Evolutionary conservation across 1,284 basidiomycete genomes (phyloP).

Genomic region (Pseudozyma thailandica): DNA sequence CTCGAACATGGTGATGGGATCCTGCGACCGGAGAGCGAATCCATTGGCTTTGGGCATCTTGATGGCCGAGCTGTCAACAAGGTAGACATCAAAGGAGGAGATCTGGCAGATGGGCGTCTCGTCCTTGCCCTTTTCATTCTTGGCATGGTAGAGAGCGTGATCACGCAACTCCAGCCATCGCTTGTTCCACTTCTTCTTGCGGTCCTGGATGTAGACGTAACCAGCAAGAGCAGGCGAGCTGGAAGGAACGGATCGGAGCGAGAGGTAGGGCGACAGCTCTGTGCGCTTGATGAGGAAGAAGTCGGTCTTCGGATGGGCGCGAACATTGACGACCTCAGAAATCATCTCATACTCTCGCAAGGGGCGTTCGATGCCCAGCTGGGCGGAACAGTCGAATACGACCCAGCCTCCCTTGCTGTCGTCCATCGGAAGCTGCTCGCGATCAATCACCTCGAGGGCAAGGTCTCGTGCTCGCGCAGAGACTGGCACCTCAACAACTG

Average conservation of each 20-base stretch:
- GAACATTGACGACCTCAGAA: constrained; percentile 51
- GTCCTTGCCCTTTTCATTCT: constrained; percentile 66
- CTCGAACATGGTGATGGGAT: constrained; percentile 56
- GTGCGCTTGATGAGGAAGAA: constrained; percentile 62
- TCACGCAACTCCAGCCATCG: constrained; percentile 67
- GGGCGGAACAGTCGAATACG: constrained; percentile 59
- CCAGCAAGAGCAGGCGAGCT: constrained; percentile 60
- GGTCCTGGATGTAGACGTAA: constrained; percentile 60
- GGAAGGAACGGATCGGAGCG: constrained; percentile 50
- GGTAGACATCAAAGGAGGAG: constrained; percentile 62
- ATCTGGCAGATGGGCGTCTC: constrained; percentile 58
- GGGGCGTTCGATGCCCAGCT: constrained; percentile 63
- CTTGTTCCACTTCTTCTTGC: constrained; percentile 62
- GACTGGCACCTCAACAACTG: constrained; percentile 43
- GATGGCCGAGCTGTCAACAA: constrained; percentile 50
- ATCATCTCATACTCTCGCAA: constrained; percentile 66
- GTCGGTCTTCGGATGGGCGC: constrained; percentile 46
- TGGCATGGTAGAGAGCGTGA: constrained; percentile 61
- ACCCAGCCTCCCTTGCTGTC: constrained; percentile 60
- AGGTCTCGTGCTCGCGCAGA: constrained; percentile 56
- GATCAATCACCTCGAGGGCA: constrained; percentile 49
- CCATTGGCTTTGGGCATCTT: constrained; percentile 60
- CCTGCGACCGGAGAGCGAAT: constrained; percentile 61
- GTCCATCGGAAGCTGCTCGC: constrained; percentile 51
- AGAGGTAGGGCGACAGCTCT: constrained; percentile 57